These are phyloP conservation scores for Pugionium dolabratum DNA, from an alignment of 345 rosid genomes.

Conservation along the genomic window DNA sequence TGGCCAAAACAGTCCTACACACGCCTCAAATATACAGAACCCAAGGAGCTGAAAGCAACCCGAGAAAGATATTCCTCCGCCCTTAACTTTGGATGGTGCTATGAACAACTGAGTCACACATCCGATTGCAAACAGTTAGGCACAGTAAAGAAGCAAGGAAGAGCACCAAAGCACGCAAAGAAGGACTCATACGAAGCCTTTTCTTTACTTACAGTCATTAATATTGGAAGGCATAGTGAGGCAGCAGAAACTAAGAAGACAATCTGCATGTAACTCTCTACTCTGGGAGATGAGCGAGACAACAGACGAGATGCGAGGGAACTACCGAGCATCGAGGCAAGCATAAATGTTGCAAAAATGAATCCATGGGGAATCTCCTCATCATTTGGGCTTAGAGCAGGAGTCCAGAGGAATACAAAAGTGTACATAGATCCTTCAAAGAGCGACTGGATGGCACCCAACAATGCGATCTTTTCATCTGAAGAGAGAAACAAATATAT, in stretches of 20 bases:
- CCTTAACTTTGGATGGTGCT: conserved; percentile 67
- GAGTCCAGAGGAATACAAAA: conserved; percentile 98
- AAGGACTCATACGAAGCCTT: neutral
- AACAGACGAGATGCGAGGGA: conserved; percentile 90
- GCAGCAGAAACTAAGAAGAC: conserved; percentile 72
- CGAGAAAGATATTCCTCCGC: conserved; percentile 77
- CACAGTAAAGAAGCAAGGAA: conserved; percentile 17
- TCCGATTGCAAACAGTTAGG: conserved; percentile 24
- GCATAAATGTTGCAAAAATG: conserved; percentile 40
- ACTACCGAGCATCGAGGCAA: conserved; percentile 98
- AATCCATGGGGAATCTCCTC: conserved; percentile 97
- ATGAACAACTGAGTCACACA: conserved; percentile 53
- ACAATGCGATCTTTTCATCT: conserved; percentile 95
- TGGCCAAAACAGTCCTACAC: conserved; percentile 98
- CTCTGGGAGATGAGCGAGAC: conserved; percentile 72
- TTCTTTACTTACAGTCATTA: conserved; percentile 59
- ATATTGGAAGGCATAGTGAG: conserved; percentile 77
- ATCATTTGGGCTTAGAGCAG: conserved; percentile 85
- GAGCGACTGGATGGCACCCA: conserved; percentile 97
- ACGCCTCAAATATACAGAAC: conserved; percentile 90
- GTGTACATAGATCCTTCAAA: conserved; percentile 99
- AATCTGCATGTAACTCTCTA: conserved; percentile 97
- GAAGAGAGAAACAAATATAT: conserved; percentile 15
- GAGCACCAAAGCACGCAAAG: neutral
- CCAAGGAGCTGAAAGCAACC: conserved; percentile 87